Conservation (phyloP, 2,329 filamentous ascomycete species). For the Gnomoniopsis smithogilvyi region DNA sequence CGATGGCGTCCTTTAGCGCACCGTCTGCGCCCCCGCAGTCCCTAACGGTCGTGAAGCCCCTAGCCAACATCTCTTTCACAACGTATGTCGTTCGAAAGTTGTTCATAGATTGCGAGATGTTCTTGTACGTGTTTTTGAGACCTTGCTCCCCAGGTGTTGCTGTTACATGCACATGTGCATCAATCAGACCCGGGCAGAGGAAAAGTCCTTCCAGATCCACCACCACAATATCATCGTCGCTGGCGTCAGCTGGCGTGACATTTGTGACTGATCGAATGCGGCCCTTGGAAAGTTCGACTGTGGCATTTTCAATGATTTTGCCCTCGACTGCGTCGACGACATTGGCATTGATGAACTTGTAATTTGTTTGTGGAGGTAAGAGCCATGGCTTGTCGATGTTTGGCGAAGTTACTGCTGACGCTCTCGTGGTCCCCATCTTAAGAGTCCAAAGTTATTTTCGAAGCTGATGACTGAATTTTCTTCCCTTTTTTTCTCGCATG, state of each 20-base stretch:
- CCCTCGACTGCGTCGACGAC: neutral
- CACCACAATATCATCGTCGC: neutral
- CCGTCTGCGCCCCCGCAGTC: slow-evolving; percentile 46
- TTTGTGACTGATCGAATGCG: neutral
- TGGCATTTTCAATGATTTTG: neutral
- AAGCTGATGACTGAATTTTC: no score
- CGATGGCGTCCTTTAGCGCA: slow-evolving; percentile 43
- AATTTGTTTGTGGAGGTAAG: neutral
- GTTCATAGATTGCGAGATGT: slow-evolving; percentile 19
- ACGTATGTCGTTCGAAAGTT: slow-evolving; percentile 35
- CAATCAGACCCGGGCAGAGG: slow-evolving; percentile 12
- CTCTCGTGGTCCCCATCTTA: neutral
- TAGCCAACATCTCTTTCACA: slow-evolving; percentile 38
- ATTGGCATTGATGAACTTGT: neutral
- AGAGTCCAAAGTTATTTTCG: neutral
- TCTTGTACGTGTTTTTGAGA: neutral
- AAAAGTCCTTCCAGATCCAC: neutral
- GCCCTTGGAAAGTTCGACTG: neutral
- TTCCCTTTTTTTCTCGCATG: neutral
- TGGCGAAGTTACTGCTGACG: neutral
- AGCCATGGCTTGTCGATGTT: neutral
- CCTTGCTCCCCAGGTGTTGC: neutral
- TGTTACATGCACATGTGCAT: slow-evolving; percentile 6
- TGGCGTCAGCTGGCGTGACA: neutral
- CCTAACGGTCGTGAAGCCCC: slow-evolving; percentile 48